Evolutionary conservation across 2,329 filamentous ascomycete species (phyloP).

Genomic region (Fusarium anthophilum): DNA sequence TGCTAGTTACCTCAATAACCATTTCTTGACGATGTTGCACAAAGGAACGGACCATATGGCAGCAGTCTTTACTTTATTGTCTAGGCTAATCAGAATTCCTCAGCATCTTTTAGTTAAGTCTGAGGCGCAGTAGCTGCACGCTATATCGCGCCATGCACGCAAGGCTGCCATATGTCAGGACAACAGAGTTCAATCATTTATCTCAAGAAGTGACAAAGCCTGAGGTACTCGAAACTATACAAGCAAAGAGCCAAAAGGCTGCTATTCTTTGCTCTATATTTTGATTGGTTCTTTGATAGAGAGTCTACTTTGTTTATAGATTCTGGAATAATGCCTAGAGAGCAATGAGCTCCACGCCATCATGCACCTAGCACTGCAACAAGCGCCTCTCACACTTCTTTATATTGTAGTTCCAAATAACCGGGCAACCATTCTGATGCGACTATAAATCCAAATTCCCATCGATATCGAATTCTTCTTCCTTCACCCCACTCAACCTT

Average conservation of each 20-base stretch:
- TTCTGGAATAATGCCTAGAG: background rate
- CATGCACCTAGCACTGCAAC: background rate
- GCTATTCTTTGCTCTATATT: background rate
- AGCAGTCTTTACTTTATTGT: accelerated
- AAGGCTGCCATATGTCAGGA: background rate
- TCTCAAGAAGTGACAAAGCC: background rate
- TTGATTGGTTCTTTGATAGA: constrained; percentile 11
- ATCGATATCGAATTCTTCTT: background rate
- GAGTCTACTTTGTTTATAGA: constrained; percentile 6
- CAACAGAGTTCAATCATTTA: background rate
- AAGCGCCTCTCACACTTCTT: background rate
- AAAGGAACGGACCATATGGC: accelerated
- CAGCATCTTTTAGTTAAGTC: too few relatives aligned
- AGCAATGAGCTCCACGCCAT: background rate
- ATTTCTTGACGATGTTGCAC: accelerated
- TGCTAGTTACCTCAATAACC: accelerated
- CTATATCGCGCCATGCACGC: too few relatives aligned
- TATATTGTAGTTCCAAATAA: background rate
- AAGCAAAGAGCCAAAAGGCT: background rate
- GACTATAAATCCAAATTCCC: background rate
- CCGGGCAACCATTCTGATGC: background rate
- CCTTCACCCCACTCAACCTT: background rate
- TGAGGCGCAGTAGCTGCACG: too few relatives aligned
- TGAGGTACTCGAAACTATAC: accelerated
- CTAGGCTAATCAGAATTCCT: too few relatives aligned